Base-by-base conservation (phyloP, 139 green algal species). In the Coccomyxa sp. region DNA sequence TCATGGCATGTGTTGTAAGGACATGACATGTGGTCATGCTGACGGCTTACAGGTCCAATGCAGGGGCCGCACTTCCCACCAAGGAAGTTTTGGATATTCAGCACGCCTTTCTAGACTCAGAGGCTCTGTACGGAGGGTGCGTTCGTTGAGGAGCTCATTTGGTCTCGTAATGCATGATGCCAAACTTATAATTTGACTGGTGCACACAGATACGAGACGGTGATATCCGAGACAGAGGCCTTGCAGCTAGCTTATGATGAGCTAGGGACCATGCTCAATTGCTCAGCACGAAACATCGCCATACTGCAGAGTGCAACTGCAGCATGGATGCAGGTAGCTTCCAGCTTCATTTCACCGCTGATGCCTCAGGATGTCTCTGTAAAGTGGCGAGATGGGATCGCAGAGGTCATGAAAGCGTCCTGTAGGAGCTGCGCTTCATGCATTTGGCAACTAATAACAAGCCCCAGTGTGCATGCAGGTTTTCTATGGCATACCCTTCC, bases 181-280 rank as follows among this genome's bases (percentile, higher is more conserved):
- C n/a, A n/a, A n/a, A n/a, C n/a, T n/a, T n/a, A n/a, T n/a, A n/a
- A n/a, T n/a, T n/a, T n/a, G n/a, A n/a, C n/a, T n/a, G n/a, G n/a
- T n/a, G n/a, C n/a, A n/a, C n/a, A n/a, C 69, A 88, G 84, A 29
- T 94, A 94, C 74, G 90, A 93, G 38, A 78, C 84, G 2, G 38
- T 70, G 10, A 77, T 78, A 27, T 55, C 44, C 35, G 6, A 74
- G 0, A 38, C 41, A 18, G 54, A 81, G 9, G 81, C 39, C 12
- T 73, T 93, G 55, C 7, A 82, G 55, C 79, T 40, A 7, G 84
- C 87, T 0, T 93, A 94, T 80, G 54, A 37, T 12, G 80, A 82
- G 6, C 50, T 93, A 3, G 87, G 85, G 0, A 36, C 74, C 8
- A 81, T 94, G 39, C 71, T 94, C 0, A 91, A 91, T 80, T 93